Evolutionary conservation across 345 rosid species (phyloP).

Genomic region (Psidium friedrichsthalianum): DNA sequence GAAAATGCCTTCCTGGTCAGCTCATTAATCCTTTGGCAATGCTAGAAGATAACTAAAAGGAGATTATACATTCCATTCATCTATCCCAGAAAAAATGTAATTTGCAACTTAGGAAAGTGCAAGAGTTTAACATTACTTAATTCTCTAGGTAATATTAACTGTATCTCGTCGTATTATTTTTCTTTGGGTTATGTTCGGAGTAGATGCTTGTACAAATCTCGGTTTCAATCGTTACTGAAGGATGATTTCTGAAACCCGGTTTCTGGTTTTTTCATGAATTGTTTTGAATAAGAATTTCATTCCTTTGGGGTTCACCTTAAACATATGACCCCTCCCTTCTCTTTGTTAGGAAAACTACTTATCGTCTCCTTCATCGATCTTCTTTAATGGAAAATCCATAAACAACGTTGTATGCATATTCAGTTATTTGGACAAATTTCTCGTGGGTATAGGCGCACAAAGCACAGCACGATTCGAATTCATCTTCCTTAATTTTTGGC

Average conservation of each 20-base stretch:
- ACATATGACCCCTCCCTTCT: background rate
- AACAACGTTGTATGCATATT: background rate
- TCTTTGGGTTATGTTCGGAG: background rate
- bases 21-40: background rate
- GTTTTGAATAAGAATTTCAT: background rate
- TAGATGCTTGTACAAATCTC: background rate
- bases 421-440: background rate
- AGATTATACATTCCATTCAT: background rate
- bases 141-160: background rate
- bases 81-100: background rate
- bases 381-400: background rate
- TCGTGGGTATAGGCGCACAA: background rate
- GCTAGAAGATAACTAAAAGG: background rate
- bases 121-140: background rate
- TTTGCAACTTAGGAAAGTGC: background rate
- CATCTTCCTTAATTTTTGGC: background rate
- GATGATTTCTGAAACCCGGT: background rate
- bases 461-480: background rate
- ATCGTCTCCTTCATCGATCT: background rate
- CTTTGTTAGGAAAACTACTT: background rate
- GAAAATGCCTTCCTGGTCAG: background rate
- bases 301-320: background rate
- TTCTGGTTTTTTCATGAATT: background rate
- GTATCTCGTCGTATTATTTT: background rate
- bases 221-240: background rate